A percentile compares a stretch with the other conserved stretches of the same genome.
Evolutionary conservation across 2,329 filamentous ascomycete species (phyloP).

Genomic region (Trichoderma atroviride): DNA sequence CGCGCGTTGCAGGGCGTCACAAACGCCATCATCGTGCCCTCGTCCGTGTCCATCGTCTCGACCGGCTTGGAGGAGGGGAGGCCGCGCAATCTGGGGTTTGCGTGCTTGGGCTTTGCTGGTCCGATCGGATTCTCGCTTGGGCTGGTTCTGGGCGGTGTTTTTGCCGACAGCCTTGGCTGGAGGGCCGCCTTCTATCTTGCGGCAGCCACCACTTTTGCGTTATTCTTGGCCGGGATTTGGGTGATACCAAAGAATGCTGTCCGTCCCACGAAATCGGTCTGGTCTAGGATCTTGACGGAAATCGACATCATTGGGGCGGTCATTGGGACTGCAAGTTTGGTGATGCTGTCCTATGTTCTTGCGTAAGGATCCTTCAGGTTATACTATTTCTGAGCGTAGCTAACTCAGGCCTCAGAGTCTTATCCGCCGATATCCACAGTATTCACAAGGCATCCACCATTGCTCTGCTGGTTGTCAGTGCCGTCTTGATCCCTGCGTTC

Average conservation of each 20-base stretch:
- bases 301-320: conserved; percentile 59
- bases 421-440: conserved; percentile 41
- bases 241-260: conserved; percentile 38
- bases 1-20: conserved; percentile 46
- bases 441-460: conserved; percentile 51
- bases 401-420: conserved; percentile 29
- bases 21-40: conserved; percentile 41
- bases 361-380: conserved; percentile 44
- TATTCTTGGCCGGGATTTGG: conserved; percentile 43
- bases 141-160: conserved; percentile 52
- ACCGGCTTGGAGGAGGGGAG: conserved; percentile 38
- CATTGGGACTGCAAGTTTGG: conserved; percentile 50
- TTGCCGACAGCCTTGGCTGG: conserved; percentile 53
- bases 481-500: conserved; percentile 52
- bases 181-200: conserved; percentile 49
- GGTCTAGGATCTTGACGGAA: conserved; percentile 31
- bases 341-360: conserved; percentile 56
- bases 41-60: conserved; percentile 42
- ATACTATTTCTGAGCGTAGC: background rate
- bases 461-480: conserved; percentile 47
- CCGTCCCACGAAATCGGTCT: conserved; percentile 27
- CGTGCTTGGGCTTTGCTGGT: conserved; percentile 49
- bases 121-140: conserved; percentile 55
- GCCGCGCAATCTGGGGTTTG: conserved; percentile 46
- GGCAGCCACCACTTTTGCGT: conserved; percentile 40